Percentiles rank a stretch among this genome's conserved stretches.
phyloP scores from a whole-genome alignment of 805 yeast species.

The Brettanomyces anomalus region DNA sequence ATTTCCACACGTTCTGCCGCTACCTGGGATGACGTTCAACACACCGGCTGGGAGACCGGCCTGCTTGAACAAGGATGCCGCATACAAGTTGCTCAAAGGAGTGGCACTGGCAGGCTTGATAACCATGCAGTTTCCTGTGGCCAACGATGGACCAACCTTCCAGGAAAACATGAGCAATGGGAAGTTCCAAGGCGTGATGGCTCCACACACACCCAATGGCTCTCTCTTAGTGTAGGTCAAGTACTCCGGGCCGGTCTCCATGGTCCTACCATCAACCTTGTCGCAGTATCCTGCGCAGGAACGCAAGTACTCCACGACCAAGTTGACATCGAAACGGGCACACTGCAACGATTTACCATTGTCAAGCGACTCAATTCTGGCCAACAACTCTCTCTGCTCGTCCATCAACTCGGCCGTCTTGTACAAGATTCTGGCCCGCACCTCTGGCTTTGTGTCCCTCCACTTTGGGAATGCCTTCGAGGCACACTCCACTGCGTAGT shows the following conservation, averaged over 20 bases:
- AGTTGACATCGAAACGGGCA: slow-evolving; percentile 60
- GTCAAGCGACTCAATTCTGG: slow-evolving; percentile 64
- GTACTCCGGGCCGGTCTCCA: slow-evolving; percentile 55
- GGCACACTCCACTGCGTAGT: slow-evolving; percentile 62
- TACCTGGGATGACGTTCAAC: slow-evolving; percentile 64
- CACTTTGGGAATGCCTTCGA: slow-evolving; percentile 52
- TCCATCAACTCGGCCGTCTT: slow-evolving; percentile 67
- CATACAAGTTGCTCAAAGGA: slow-evolving; percentile 61
- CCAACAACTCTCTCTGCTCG: slow-evolving; percentile 50
- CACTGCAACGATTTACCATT: slow-evolving; percentile 67
- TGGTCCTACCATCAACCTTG: slow-evolving; percentile 54
- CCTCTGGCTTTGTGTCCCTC: slow-evolving; percentile 50
- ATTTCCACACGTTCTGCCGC: slow-evolving; percentile 66
- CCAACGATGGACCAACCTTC: slow-evolving; percentile 74
- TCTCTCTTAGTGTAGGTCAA: slow-evolving; percentile 60
- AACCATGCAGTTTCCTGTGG: slow-evolving; percentile 67
- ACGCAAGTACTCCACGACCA: slow-evolving; percentile 56
- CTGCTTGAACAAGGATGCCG: slow-evolving; percentile 51
- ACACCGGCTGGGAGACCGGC: slow-evolving; percentile 74
- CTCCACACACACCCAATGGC: slow-evolving; percentile 78
- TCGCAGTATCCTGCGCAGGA: slow-evolving; percentile 70
- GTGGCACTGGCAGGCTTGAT: slow-evolving; percentile 74
- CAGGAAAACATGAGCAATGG: slow-evolving; percentile 73
- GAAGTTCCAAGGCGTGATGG: slow-evolving; percentile 81
- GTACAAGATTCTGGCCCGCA: slow-evolving; percentile 41